Evolutionary conservation across 805 yeast species (phyloP).

Genomic region (Teunomyces stri): DNA sequence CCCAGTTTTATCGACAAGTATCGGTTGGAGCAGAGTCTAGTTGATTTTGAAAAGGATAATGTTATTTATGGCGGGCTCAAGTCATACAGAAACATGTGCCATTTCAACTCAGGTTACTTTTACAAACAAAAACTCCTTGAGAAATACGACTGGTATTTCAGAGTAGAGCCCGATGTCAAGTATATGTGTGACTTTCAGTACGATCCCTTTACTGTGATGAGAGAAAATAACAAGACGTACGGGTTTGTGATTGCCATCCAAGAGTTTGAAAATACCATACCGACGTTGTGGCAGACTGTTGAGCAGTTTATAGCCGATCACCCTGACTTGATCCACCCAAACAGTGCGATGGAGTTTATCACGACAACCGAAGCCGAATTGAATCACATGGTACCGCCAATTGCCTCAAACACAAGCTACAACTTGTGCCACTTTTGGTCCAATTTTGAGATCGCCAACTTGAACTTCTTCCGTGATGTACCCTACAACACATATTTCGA

Average conservation of each 20-base stretch:
- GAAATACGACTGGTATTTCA: slow-evolving; percentile 54
- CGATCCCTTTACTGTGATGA: slow-evolving; percentile 48
- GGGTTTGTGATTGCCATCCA: slow-evolving; percentile 52
- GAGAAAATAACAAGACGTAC: slow-evolving; percentile 43
- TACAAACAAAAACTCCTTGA: slow-evolving; percentile 45
- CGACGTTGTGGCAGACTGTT: slow-evolving; percentile 50
- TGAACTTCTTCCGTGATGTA: slow-evolving; percentile 48
- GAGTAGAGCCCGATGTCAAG: slow-evolving; percentile 60
- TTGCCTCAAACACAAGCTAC: slow-evolving; percentile 24
- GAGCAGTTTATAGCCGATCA: slow-evolving; percentile 41
- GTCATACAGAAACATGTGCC: slow-evolving; percentile 65
- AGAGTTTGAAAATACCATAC: slow-evolving; percentile 52
- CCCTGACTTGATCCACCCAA: slow-evolving; percentile 46
- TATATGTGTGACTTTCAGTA: slow-evolving; percentile 56
- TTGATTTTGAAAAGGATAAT: slow-evolving; percentile 16
- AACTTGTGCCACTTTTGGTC: slow-evolving; percentile 67
- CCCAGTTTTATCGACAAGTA: slow-evolving; percentile 33
- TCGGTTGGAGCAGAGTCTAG: slow-evolving; percentile 25
- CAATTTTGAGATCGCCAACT: slow-evolving; percentile 56
- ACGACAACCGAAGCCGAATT: slow-evolving; percentile 41
- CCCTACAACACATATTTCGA: slow-evolving; percentile 47
- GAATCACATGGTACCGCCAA: slow-evolving; percentile 14
- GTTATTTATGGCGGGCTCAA: slow-evolving; percentile 48
- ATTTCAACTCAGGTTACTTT: slow-evolving; percentile 68
- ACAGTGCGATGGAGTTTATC: slow-evolving; percentile 48